These are phyloP conservation scores for Tuber brumale DNA, from an alignment of 495 filamentous ascomycete genomes.

Conservation along the genomic window DNA sequence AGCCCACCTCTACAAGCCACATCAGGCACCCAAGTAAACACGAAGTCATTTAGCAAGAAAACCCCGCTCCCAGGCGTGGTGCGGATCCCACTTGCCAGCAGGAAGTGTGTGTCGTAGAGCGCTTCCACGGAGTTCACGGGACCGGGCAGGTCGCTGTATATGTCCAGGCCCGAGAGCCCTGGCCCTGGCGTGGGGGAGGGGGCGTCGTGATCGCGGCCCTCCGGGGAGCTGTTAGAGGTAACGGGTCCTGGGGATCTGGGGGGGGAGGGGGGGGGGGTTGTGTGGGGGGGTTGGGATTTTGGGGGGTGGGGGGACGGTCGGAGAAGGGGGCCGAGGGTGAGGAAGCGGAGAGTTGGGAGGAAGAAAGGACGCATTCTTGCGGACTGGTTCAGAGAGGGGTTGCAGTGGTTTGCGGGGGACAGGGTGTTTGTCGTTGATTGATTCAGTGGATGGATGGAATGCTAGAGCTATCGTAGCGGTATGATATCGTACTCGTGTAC, in stretches of 20 bases:
- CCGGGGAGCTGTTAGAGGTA: constrained; percentile 13
- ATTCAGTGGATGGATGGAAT: constrained; percentile 26
- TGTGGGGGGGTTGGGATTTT: background rate
- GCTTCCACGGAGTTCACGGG: constrained; percentile 79
- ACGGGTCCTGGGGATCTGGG: background rate
- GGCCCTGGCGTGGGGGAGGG: background rate
- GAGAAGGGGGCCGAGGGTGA: constrained; percentile 9
- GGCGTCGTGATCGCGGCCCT: background rate
- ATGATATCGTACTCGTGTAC: no score
- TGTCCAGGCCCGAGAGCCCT: constrained; percentile 52
- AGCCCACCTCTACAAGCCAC: constrained; percentile 65
- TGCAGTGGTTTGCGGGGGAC: constrained; percentile 9
- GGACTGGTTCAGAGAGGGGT: constrained; percentile 13
- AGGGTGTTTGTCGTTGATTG: constrained; percentile 12
- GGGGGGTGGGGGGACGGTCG: constrained; percentile 12
- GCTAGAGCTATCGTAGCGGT: background rate
- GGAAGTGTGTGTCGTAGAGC: constrained; percentile 69
- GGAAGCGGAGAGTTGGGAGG: constrained; percentile 11
- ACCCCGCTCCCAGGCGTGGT: constrained; percentile 60
- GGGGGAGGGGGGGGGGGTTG: background rate
- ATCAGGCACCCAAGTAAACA: constrained; percentile 72
- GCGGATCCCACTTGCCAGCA: constrained; percentile 67
- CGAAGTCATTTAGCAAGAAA: constrained; percentile 75
- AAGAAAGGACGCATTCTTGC: constrained; percentile 15
- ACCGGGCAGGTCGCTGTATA: constrained; percentile 66